Conservation (phyloP, 495 filamentous ascomycete species). For the Sordaria brevicollis region DNA sequence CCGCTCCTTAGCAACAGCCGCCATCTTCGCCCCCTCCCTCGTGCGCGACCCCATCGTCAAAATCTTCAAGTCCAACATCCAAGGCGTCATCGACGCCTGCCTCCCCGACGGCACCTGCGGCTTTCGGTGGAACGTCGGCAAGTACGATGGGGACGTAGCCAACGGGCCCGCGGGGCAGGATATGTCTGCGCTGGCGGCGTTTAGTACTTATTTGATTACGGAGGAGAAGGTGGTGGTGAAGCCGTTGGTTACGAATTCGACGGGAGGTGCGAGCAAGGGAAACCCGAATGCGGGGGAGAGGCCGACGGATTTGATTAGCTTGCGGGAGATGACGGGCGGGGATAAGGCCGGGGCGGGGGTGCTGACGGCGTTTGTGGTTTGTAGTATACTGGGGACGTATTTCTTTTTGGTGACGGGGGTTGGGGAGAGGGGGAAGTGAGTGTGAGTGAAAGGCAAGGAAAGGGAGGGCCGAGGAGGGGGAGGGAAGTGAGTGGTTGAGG, state of each 20-base stretch:
- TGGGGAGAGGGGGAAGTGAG: neutral
- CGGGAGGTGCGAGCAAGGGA: conserved; percentile 66
- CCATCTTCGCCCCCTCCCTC: conserved; percentile 56
- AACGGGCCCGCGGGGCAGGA: conserved; percentile 48
- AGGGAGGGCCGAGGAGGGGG: neutral
- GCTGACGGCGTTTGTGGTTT: conserved; percentile 38
- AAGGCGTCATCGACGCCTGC: conserved; percentile 58
- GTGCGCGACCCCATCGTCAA: conserved; percentile 49
- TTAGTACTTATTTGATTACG: conserved; percentile 41
- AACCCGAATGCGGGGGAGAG: conserved; percentile 51
- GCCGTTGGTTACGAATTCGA: conserved; percentile 49
- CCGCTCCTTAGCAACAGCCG: conserved; percentile 62
- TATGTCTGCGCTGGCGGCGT: conserved; percentile 56
- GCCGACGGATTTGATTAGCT: conserved; percentile 1
- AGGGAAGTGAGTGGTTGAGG: neutral
- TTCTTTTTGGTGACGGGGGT: neutral
- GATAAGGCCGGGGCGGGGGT: conserved; percentile 52
- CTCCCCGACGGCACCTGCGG: conserved; percentile 56
- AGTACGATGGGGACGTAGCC: conserved; percentile 44
- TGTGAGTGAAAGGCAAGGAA: no score
- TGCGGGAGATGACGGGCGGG: conserved; percentile 28
- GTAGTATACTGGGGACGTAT: conserved; percentile 10
- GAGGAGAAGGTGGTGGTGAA: conserved; percentile 8
- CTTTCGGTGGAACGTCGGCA: conserved; percentile 41
- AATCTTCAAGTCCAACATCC: conserved; percentile 52